Base-by-base conservation (phyloP, 768 basidiomycete genomes). In the Macrolepiota dolichaula region DNA sequence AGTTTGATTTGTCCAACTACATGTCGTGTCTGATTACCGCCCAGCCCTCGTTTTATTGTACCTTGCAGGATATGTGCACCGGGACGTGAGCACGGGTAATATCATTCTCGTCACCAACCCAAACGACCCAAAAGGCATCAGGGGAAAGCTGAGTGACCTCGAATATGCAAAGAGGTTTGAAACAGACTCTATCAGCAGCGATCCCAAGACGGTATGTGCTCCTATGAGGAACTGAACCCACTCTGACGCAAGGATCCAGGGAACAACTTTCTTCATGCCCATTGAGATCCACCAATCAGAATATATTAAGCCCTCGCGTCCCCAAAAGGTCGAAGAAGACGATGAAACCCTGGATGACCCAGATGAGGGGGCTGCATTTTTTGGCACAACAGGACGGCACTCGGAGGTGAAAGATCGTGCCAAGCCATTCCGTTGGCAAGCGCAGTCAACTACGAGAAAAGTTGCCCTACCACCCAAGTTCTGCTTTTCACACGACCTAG, bases 91-190 rank as follows among this genome's bases (percentile, higher is more conserved):
- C 13, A 6, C 32, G 6, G 54, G 46, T 3, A 56, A 56, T 13
- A 50, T 62, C 22, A 36, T 62, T 10, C 7, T 47, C 1, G 55
- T 27, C 12, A 37, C n/a, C n/a, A n/a, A n/a, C n/a, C n/a, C n/a
- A n/a, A n/a, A n/a, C n/a, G n/a, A n/a, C n/a, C n/a, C n/a, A 17
- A 25, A 47, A n/a, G 15, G 32, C 3, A 12, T 11, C 4, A 6
- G 37, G 12, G 53, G 46, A 15, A 62, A 62, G 22, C 29, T 62
- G 15, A 32, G 42, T 24, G 61, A 62, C n/a, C 44, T 62, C 13
- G 61, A 62, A 19, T 62, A 49, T 27, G 55, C 61, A 2, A 62
- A 56, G 25, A n/a, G 22, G 6, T 62, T 38, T 42, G 24, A 36
- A 6, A 6, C 40, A 1, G 24, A 2, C 22, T 19, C 15, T 7